phyloP scores from a whole-genome alignment of 352 stramenopile species.

The Pythium scleroteichum region DNA sequence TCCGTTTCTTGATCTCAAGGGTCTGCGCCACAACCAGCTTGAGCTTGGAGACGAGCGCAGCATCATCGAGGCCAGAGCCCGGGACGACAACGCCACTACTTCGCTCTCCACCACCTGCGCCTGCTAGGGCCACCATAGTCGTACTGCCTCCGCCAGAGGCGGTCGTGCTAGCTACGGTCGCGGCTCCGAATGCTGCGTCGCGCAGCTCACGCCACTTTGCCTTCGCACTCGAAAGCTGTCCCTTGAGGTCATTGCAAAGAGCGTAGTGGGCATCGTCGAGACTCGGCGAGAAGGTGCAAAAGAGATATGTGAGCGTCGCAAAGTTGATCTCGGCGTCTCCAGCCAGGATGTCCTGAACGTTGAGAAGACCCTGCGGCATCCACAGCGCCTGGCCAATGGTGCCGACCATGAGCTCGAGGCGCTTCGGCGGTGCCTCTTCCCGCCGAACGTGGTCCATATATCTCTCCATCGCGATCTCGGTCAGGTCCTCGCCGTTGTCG shows the following conservation, averaged over 20 bases:
- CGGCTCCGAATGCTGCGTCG: slow-evolving; percentile 27
- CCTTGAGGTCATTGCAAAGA: slow-evolving; percentile 51
- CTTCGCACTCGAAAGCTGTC: slow-evolving; percentile 54
- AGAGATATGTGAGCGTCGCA: slow-evolving; percentile 66
- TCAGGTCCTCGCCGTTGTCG: slow-evolving; percentile 81
- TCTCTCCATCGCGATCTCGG: slow-evolving; percentile 72
- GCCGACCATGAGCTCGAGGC: slow-evolving; percentile 69
- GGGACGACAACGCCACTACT: too few relatives aligned
- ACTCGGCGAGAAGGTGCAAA: slow-evolving; percentile 59
- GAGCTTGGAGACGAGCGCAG: slow-evolving; percentile 50
- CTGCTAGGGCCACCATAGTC: slow-evolving; percentile 7
- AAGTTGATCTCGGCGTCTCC: slow-evolving; percentile 82
- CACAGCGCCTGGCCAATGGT: slow-evolving; percentile 74
- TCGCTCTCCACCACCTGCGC: neutral
- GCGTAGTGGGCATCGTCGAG: slow-evolving; percentile 52
- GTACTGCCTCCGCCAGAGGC: neutral
- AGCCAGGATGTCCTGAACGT: slow-evolving; percentile 65
- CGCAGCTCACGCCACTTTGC: slow-evolving; percentile 65
- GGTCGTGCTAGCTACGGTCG: neutral
- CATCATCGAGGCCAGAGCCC: slow-evolving; percentile 5
- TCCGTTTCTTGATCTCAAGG: slow-evolving; percentile 67
- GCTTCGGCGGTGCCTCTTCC: slow-evolving; percentile 52
- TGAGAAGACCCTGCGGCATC: slow-evolving; percentile 58
- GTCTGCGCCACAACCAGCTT: slow-evolving; percentile 73
- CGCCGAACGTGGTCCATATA: slow-evolving; percentile 65